Conservation (phyloP, 148 eudicot species). For the Vaccinium macrocarpon region DNA sequence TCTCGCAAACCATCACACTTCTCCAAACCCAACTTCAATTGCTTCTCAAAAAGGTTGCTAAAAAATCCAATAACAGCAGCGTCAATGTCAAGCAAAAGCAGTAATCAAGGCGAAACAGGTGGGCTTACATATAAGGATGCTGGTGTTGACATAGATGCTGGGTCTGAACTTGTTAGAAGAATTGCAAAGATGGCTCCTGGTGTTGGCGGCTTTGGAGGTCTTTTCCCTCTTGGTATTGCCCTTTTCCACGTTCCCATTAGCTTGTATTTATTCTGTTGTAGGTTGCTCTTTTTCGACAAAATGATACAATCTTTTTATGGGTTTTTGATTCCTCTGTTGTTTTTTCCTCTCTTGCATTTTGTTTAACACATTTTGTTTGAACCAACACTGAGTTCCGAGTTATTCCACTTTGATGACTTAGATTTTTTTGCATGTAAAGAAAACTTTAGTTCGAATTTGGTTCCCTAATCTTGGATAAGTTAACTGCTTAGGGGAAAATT, state of each 20-base stretch:
- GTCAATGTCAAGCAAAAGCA: slow-evolving; percentile 20
- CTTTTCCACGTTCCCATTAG: not conserved
- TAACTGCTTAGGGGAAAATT: too few species aligned
- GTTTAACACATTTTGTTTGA: too few species aligned
- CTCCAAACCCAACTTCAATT: slow-evolving; percentile 20
- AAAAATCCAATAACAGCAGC: not conserved
- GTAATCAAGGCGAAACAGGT: slow-evolving; percentile 8
- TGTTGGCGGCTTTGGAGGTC: slow-evolving; percentile 93
- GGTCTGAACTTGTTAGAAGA: slow-evolving; percentile 78
- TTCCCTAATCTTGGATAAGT: too few species aligned
- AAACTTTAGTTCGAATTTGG: too few species aligned
- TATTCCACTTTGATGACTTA: too few species aligned
- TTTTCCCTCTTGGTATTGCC: slow-evolving; percentile 66
- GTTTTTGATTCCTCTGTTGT: not conserved
- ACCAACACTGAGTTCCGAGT: too few species aligned
- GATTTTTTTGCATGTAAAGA: too few species aligned
- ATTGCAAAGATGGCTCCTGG: slow-evolving; percentile 92
- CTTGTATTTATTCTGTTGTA: not conserved
- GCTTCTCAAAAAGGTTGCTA: slow-evolving; percentile 12
- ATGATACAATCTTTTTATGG: too few species aligned
- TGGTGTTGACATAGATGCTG: slow-evolving; percentile 95
- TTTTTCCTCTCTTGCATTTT: not conserved
- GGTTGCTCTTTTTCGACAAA: not conserved
- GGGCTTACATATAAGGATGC: slow-evolving; percentile 82
- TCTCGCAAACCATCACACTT: not conserved